phyloP scores from a whole-genome alignment of 108 stramenopile species.

The Stephanodiscus minutulus region DNA sequence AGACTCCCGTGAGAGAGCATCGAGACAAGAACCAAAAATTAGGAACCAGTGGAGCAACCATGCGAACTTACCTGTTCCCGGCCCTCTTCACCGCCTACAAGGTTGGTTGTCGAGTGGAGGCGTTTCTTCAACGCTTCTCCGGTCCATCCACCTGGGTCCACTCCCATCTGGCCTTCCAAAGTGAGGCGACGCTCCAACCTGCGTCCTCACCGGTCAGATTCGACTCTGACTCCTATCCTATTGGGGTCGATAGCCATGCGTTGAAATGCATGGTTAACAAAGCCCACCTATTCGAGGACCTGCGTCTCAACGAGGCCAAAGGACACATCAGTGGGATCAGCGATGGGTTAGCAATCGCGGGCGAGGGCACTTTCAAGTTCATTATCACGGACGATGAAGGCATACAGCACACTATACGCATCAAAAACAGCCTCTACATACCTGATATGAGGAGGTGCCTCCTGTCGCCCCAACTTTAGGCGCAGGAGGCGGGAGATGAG shows the following conservation, averaged over 20 bases:
- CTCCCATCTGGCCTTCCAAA: not conserved
- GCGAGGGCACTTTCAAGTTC: not conserved
- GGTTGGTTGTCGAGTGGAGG: constrained; percentile 26
- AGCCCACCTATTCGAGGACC: constrained; percentile 5
- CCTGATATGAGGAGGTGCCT: constrained; percentile 26
- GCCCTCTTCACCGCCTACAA: not conserved
- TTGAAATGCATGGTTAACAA: constrained; percentile 19
- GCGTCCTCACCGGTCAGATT: not conserved
- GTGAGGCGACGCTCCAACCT: not conserved
- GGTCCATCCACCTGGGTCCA: not conserved
- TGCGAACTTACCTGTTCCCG: no score
- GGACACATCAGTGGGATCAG: not conserved
- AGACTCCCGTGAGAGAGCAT: no score
- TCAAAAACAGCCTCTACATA: constrained; percentile 22
- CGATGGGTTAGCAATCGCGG: not conserved
- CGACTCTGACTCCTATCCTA: constrained; percentile 26
- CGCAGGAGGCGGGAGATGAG: constrained; percentile 20
- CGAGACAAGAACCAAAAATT: no score
- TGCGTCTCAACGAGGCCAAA: not conserved
- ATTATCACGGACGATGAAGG: constrained; percentile 4
- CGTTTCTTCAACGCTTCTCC: not conserved
- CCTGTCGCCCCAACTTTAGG: constrained; percentile 56
- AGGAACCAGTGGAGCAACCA: not conserved
- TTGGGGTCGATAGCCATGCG: constrained; percentile 22
- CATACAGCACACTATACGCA: no score